These are phyloP conservation scores for Calonectria crousiana DNA, from an alignment of 2,329 filamentous ascomycete genomes.

Conservation along the genomic window DNA sequence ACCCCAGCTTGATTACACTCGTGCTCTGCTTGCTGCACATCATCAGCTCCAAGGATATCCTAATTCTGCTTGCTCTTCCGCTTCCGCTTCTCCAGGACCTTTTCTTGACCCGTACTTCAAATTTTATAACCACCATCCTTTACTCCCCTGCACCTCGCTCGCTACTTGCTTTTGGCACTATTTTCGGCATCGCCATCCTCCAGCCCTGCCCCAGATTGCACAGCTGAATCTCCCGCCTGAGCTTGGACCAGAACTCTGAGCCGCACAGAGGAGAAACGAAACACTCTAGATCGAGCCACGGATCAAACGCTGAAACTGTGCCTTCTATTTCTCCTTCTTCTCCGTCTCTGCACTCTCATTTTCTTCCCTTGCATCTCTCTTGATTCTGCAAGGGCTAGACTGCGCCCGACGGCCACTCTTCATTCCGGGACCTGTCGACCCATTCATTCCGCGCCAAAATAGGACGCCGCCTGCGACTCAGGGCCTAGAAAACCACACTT, in stretches of 20 bases:
- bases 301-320: constrained; percentile 9
- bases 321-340: constrained; percentile 17
- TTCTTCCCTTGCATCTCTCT: constrained; percentile 6
- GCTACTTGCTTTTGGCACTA: constrained; percentile 15
- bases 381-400: neutral
- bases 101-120: neutral
- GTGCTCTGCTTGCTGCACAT: constrained; percentile 12
- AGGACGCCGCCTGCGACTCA: constrained; percentile 36
- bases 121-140: neutral
- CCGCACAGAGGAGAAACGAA: constrained; percentile 19
- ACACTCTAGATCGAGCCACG: constrained; percentile 20
- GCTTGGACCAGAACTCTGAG: constrained; percentile 23
- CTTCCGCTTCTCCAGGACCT: neutral
- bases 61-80: constrained; percentile 5
- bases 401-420: constrained; percentile 30
- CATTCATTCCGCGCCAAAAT: constrained; percentile 37
- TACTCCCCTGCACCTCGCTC: neutral
- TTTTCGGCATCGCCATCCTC: constrained; percentile 16
- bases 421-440: constrained; percentile 38
- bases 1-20: constrained; percentile 27
- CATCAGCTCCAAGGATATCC: constrained; percentile 2
- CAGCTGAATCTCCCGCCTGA: constrained; percentile 24
- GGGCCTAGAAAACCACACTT: constrained; percentile 41
- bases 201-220: constrained; percentile 8
- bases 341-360: constrained; percentile 29